phyloP scores from a whole-genome alignment of 257 asterid genomes.

The Fraxinus anomala region DNA sequence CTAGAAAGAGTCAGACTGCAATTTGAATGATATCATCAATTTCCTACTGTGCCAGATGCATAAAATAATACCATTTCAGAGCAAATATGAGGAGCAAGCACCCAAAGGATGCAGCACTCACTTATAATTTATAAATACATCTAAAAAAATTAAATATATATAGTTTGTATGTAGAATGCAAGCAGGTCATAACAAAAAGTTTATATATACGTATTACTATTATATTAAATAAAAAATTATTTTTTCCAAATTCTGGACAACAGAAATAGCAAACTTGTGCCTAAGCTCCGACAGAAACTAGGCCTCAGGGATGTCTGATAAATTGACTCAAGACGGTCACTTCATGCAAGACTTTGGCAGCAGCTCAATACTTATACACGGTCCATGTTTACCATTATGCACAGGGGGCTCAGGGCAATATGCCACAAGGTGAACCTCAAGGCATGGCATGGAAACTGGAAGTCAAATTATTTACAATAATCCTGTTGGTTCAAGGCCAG shows the following conservation, averaged over 20 bases:
- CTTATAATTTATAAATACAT: too few relatives aligned
- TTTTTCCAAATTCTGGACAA: background rate
- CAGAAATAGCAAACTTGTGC: background rate
- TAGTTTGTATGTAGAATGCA: background rate
- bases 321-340: background rate
- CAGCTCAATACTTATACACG: background rate
- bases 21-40: background rate
- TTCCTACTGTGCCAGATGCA: background rate
- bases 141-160: background rate
- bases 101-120: background rate
- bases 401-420: background rate
- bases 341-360: background rate
- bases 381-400: background rate
- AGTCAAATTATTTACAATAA: background rate
- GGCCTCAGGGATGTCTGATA: background rate
- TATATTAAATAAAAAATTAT: too few relatives aligned
- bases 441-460: background rate
- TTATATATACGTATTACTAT: too few relatives aligned
- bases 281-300: background rate
- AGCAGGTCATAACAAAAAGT: background rate
- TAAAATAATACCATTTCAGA: background rate
- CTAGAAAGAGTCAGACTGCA: background rate
- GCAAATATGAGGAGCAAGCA: background rate
- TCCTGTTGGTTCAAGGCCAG: background rate
- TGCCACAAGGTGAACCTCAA: constrained; percentile 1